These are phyloP conservation scores for Vicia villosa DNA, from an alignment of 306 rosid species.

Conservation along the genomic window DNA sequence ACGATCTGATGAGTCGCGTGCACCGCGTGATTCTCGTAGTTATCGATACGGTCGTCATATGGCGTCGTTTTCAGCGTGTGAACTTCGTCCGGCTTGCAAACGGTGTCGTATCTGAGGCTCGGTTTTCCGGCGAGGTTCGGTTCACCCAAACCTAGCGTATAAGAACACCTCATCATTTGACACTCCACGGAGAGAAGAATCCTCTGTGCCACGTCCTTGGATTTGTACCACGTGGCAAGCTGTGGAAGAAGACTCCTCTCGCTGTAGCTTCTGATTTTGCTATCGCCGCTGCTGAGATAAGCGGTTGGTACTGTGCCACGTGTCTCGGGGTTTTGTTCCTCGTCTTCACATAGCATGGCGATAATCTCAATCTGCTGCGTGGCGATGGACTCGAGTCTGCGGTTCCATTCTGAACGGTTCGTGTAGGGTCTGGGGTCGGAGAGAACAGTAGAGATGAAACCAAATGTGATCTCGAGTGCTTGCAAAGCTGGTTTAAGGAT, in stretches of 20 bases:
- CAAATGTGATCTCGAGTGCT: slow-evolving; percentile 77
- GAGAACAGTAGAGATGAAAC: slow-evolving; percentile 62
- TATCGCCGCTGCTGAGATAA: slow-evolving; percentile 36
- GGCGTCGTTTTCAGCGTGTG: slow-evolving; percentile 47
- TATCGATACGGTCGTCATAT: slow-evolving; percentile 57
- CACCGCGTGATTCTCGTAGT: slow-evolving; percentile 66
- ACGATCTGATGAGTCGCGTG: slow-evolving; percentile 76
- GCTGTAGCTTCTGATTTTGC: slow-evolving; percentile 52
- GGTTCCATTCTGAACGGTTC: slow-evolving; percentile 69
- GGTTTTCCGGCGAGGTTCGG: slow-evolving; percentile 73
- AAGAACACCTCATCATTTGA: slow-evolving; percentile 71
- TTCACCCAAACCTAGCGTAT: slow-evolving; percentile 81
- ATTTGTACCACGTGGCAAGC: slow-evolving; percentile 72
- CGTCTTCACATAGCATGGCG: slow-evolving; percentile 71
- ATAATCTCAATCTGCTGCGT: slow-evolving; percentile 62
- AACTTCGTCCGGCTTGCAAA: slow-evolving; percentile 64
- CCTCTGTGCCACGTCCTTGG: slow-evolving; percentile 65
- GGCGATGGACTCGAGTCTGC: slow-evolving; percentile 62
- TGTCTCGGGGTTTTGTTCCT: slow-evolving; percentile 46
- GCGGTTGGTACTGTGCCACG: slow-evolving; percentile 67
- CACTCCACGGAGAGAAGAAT: slow-evolving; percentile 72
- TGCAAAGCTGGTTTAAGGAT: slow-evolving; percentile 72
- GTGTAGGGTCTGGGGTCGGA: slow-evolving; percentile 75
- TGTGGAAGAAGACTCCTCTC: slow-evolving; percentile 70
- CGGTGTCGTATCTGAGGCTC: slow-evolving; percentile 64